A percentile compares a stretch with the other conserved stretches of the same genome.
These are phyloP conservation scores for Globisporangium spiculum DNA, from an alignment of 352 stramenopile genomes.

Conservation along the genomic window DNA sequence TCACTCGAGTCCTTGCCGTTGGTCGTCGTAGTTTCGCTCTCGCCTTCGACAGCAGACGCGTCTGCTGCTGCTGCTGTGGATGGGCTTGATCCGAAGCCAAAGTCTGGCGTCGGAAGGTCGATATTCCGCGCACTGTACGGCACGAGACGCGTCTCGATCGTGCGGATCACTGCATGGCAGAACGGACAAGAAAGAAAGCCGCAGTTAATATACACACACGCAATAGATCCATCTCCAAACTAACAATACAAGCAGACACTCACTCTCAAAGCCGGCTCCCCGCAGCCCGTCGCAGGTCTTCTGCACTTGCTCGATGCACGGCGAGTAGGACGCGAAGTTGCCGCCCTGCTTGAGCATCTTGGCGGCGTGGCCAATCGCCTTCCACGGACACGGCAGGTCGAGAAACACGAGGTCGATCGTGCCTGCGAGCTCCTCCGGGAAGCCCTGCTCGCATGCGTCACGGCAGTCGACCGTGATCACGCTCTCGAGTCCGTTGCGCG, in stretches of 20 bases:
- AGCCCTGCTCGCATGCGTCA: constrained; percentile 94
- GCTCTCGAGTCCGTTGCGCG: constrained; percentile 85
- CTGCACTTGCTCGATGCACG: constrained; percentile 99
- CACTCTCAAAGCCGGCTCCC: constrained; percentile 80
- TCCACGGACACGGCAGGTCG: constrained; percentile 97
- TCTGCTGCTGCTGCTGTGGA: constrained; percentile 12
- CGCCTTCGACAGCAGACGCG: constrained; percentile 19
- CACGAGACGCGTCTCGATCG: constrained; percentile 93
- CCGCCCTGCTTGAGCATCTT: constrained; percentile 92
- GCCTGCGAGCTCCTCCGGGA: constrained; percentile 56
- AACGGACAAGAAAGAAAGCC: constrained; percentile 8
- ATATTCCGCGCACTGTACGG: constrained; percentile 70
- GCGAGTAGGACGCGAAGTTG: constrained; percentile 96
- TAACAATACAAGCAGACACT: not conserved
- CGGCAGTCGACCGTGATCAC: constrained; percentile 93
- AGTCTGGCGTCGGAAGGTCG: constrained; percentile 67
- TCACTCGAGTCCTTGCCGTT: constrained; percentile 23
- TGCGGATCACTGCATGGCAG: constrained; percentile 60
- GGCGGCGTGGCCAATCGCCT: constrained; percentile 91
- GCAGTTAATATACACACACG: not conserved
- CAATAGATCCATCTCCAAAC: not conserved
- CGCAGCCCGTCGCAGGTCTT: constrained; percentile 76
- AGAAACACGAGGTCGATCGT: constrained; percentile 96
- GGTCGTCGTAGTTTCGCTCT: constrained; percentile 8
- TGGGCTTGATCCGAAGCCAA: constrained; percentile 34